Percentiles rank a stretch among this genome's conserved stretches.
Evolutionary conservation across 2,329 filamentous ascomycete genomes (phyloP).

Genomic region (Fusarium bactridioides): DNA sequence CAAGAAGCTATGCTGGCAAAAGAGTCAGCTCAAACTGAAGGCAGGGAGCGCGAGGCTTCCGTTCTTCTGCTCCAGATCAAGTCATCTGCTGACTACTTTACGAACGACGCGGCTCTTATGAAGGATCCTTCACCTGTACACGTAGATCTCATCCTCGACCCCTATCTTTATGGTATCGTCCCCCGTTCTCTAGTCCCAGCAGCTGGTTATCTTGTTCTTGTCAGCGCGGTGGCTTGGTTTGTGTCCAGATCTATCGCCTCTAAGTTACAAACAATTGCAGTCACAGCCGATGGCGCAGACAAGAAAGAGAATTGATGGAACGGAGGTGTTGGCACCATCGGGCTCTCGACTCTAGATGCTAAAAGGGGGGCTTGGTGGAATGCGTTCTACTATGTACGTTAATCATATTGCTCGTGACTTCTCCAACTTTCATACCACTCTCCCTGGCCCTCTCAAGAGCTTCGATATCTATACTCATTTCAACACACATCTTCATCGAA

Average conservation of each 20-base stretch:
- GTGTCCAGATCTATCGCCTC: conserved; percentile 49
- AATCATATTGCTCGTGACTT: conserved; percentile 34
- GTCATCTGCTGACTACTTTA: conserved; percentile 86
- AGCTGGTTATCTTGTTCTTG: conserved; percentile 69
- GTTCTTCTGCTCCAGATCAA: conserved; percentile 76
- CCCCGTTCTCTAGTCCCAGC: conserved; percentile 81
- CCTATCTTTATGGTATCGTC: conserved; percentile 80
- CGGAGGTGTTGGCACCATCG: conserved; percentile 12
- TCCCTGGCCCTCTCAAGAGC: conserved; percentile 18
- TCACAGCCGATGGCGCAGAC: conserved; percentile 31
- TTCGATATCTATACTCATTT: conserved; percentile 24
- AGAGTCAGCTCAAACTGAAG: conserved; percentile 5
- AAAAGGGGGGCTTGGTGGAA: conserved; percentile 26
- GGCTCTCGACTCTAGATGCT: conserved; percentile 22
- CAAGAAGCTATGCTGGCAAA: conserved; percentile 9
- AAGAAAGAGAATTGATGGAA: conserved; percentile 50
- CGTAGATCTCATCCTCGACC: conserved; percentile 86
- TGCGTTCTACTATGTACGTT: conserved; percentile 45
- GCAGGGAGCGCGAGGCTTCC: conserved; percentile 51
- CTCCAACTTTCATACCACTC: conserved; percentile 26
- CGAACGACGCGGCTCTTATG: conserved; percentile 79
- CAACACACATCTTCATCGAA: conserved; percentile 8
- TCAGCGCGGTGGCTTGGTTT: conserved; percentile 61
- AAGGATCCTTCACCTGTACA: conserved; percentile 73
- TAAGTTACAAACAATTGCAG: conserved; percentile 41